Base-by-base conservation (phyloP, 2,329 filamentous ascomycete species). In the Myrmaecium sp. region DNA sequence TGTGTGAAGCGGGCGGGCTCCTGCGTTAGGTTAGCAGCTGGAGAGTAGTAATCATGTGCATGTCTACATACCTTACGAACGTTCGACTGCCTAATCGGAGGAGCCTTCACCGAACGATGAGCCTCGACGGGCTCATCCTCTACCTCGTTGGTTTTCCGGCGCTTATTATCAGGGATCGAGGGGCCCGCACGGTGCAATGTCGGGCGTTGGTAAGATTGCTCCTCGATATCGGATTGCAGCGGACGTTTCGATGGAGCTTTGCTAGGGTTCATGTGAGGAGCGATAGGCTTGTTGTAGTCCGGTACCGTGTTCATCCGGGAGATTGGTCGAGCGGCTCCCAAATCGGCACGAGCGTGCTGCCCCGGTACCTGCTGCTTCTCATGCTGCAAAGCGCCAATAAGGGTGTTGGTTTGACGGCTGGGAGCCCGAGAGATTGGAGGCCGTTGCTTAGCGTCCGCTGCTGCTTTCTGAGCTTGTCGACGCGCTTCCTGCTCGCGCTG, bases 71-170 rank as follows among this genome's bases (percentile, higher is more conserved):
- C 74, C 66, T 82, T 84, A 41, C 66, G 64, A 43, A 70, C 64
- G 25, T 65, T 74, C 2, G 81, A 91, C 33, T 83, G 81, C 31
- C 84, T 72, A 38, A 91, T 81, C 5, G 83, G 82, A 27, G 82
- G 80, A 9, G 76, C 79, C 57, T 84, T 89, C 40, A 84, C 65
- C 25, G 64, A 69, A 29, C 69, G 64, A 23, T 68, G 64, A 30
- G 69, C 62, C 42, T 62, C 61, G 24, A 69, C 64, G 22, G 62
- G 54, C 30, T 74, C 66, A 35, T 71, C 65, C 20, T 58, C 50
- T 29, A 69, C 65, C 30, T 72, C 67, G 27, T 86, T 72, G 27
- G 75, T 89, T 45, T 75, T 76, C 37, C 82, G 69, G 30, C 83
- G 69, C 58, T 93, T 94, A 13, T 67, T 62, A 27, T 92, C 81